phyloP scores from a whole-genome alignment of 805 yeast species.

The Monosporozyma aerobia region DNA sequence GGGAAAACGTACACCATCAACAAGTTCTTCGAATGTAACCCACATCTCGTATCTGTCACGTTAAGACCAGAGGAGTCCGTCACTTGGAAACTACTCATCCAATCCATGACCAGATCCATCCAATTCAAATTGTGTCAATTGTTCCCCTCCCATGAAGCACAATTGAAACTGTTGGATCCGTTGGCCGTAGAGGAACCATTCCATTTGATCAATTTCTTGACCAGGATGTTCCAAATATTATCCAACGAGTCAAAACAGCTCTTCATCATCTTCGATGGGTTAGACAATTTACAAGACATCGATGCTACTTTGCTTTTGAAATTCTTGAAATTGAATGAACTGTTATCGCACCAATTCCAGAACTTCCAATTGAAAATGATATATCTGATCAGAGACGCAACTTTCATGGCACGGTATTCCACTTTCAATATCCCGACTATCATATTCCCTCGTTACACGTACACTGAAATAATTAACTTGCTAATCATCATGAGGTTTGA shows the following conservation, averaged over 20 bases:
- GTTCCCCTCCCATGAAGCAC: slow-evolving; percentile 4
- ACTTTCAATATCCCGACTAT: slow-evolving; percentile 22
- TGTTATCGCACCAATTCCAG: slow-evolving; percentile 6
- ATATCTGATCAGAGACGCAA: slow-evolving; percentile 17
- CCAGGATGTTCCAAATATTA: slow-evolving; percentile 3
- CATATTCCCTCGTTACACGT: slow-evolving; percentile 24
- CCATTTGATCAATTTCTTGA: slow-evolving; percentile 18
- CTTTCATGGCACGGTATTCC: slow-evolving; percentile 21
- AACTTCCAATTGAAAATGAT: slow-evolving; percentile 21
- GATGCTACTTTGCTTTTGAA: slow-evolving; percentile 23
- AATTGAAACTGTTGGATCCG: slow-evolving; percentile 22
- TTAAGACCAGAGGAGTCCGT: slow-evolving; percentile 25
- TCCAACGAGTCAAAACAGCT: slow-evolving; percentile 4
- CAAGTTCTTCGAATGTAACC: slow-evolving; percentile 12
- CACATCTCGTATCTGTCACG: slow-evolving; percentile 12
- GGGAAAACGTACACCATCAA: slow-evolving; percentile 24
- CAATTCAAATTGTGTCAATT: slow-evolving; percentile 12
- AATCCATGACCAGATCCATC: slow-evolving; percentile 20
- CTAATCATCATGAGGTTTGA: slow-evolving; percentile 11
- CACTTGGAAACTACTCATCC: slow-evolving; percentile 27
- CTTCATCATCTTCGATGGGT: slow-evolving; percentile 25
- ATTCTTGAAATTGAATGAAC: slow-evolving; percentile 22
- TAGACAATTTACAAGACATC: slow-evolving; percentile 26
- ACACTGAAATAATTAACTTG: slow-evolving; percentile 17
- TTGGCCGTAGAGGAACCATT: slow-evolving; percentile 25